Evolutionary conservation across 2,329 filamentous ascomycete genomes (phyloP).

Genomic region (Chrysoporthe austroafricana): DNA sequence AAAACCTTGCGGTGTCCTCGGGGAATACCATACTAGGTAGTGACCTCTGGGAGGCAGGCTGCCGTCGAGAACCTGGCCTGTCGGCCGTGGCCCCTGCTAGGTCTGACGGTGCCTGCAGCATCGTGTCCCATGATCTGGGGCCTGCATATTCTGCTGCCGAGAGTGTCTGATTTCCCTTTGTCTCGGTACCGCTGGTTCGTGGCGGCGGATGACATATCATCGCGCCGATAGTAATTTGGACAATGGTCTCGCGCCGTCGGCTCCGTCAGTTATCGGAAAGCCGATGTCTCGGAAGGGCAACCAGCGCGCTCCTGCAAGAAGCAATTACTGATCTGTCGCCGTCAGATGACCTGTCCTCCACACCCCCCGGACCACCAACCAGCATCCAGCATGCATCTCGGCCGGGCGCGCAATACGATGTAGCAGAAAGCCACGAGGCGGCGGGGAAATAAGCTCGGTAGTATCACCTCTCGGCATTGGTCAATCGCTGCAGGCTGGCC

Average conservation of each 20-base stretch:
- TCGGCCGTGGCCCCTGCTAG: constrained; percentile 1
- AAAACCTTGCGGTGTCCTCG: background rate
- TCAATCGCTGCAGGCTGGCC: background rate
- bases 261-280: constrained; percentile 6
- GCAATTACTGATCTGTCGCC: background rate
- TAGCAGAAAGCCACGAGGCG: background rate
- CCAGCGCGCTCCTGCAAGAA: background rate
- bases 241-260: background rate
- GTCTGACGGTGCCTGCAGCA: constrained; percentile 8
- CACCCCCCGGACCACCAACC: background rate
- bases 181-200: constrained; percentile 5
- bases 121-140: constrained; percentile 7
- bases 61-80: background rate
- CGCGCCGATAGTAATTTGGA: background rate
- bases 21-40: too few relatives aligned
- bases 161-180: background rate
- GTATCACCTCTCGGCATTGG: constrained; percentile 1
- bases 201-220: constrained; percentile 10
- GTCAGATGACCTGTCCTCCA: constrained; percentile 9
- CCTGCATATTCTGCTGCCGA: background rate
- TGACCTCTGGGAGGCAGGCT: too few relatives aligned
- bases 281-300: constrained; percentile 7
- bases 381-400: background rate
- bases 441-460: background rate
- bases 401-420: background rate